A percentile compares a stretch with the other conserved stretches of the same genome.
Conservation (phyloP, 2,329 filamentous ascomycete species). For the Cercospora citrullina region DNA sequence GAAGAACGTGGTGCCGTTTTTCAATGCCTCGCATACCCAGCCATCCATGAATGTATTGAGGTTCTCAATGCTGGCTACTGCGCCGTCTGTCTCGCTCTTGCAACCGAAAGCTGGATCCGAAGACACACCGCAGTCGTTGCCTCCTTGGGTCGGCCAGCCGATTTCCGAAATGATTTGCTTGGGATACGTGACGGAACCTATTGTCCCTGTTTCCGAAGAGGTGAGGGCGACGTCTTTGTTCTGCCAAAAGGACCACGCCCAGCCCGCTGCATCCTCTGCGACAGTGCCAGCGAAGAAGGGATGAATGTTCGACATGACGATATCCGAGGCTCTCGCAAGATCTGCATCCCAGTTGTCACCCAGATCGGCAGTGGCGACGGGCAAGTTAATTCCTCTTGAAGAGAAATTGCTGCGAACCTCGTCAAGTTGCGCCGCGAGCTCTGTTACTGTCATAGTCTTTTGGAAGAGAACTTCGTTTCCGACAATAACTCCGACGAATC, state of each 20-base stretch:
- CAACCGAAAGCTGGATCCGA: slow-evolving; percentile 47
- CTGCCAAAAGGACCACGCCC: slow-evolving; percentile 84
- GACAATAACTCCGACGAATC: slow-evolving; percentile 63
- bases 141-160: slow-evolving; percentile 84
- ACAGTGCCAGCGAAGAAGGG: slow-evolving; percentile 87
- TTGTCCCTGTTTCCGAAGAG: slow-evolving; percentile 42
- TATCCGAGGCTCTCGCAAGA: slow-evolving; percentile 71
- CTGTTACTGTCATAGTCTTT: slow-evolving; percentile 63
- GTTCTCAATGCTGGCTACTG: slow-evolving; percentile 75
- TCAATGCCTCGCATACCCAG: slow-evolving; percentile 79
- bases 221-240: slow-evolving; percentile 66
- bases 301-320: slow-evolving; percentile 95
- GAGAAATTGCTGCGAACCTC: slow-evolving; percentile 73
- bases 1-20: slow-evolving; percentile 87
- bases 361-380: slow-evolving; percentile 83
- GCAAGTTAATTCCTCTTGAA: slow-evolving; percentile 64
- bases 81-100: slow-evolving; percentile 56
- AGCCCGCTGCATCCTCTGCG: slow-evolving; percentile 66
- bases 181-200: slow-evolving; percentile 36
- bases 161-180: slow-evolving; percentile 74
- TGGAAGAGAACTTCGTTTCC: slow-evolving; percentile 65
- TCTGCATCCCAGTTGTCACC: slow-evolving; percentile 79
- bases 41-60: slow-evolving; percentile 83
- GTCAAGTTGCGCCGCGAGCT: slow-evolving; percentile 64
- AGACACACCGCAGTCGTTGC: slow-evolving; percentile 69